A percentile compares a stretch with the other conserved stretches of the same genome.
Evolutionary conservation across 306 rosid species (phyloP).

Genomic region (Prunus kanzakura): DNA sequence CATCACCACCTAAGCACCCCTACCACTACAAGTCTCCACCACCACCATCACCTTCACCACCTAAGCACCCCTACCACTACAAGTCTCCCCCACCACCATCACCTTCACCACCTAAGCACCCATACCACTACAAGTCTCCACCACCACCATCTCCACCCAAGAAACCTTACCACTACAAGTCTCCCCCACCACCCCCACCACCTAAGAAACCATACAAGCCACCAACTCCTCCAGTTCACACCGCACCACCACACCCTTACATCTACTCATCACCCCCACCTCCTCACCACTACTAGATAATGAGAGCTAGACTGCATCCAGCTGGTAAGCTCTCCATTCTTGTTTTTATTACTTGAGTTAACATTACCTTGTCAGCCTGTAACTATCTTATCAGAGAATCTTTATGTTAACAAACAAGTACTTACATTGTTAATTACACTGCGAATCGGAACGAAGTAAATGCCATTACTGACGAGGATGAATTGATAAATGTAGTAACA

Average conservation of each 20-base stretch:
- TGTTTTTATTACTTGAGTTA: not conserved
- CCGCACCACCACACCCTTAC: conserved; percentile 38
- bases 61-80: not conserved
- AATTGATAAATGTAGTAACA: not conserved
- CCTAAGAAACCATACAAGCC: conserved; percentile 16
- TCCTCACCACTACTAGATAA: conserved; percentile 58
- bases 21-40: conserved; percentile 29
- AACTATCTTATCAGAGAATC: too few species aligned
- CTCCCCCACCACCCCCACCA: conserved; percentile 31
- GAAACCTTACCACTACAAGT: conserved; percentile 14
- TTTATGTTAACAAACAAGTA: too few species aligned
- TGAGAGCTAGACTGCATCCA: conserved; percentile 1
- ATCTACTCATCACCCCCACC: conserved; percentile 77
- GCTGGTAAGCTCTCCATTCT: conserved; percentile 32
- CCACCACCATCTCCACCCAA: conserved; percentile 14
- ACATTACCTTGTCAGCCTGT: not conserved
- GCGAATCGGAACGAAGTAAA: not conserved
- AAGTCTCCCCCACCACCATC: conserved; percentile 35
- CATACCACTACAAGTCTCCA: conserved; percentile 22
- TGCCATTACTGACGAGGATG: not conserved
- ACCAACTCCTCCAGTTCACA: conserved; percentile 38
- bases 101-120: conserved; percentile 26
- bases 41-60: conserved; percentile 18
- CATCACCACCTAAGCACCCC: conserved; percentile 6
- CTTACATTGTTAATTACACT: too few species aligned